phyloP scores from a whole-genome alignment of 371 early-diverging fungal genomes.

The Rhizopus delemar region DNA sequence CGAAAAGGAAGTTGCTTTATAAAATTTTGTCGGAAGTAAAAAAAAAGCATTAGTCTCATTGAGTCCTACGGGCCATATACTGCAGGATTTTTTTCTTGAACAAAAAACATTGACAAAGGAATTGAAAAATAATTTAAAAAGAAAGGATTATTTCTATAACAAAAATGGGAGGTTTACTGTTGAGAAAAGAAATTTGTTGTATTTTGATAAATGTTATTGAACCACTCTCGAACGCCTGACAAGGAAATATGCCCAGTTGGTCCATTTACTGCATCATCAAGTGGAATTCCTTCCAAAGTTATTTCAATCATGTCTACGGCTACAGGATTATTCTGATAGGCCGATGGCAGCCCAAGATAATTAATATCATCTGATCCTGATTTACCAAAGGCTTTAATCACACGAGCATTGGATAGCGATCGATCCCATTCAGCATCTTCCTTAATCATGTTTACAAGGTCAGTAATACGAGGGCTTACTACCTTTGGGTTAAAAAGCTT shows the following conservation, averaged over 20 bases:
- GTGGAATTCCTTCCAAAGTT: background rate
- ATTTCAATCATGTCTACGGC: slow-evolving; percentile 2
- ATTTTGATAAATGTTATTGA: slow-evolving; percentile 1
- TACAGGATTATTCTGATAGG: background rate
- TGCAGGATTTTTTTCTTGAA: too few relatives aligned
- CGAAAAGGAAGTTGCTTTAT: too few relatives aligned
- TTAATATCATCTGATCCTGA: too few relatives aligned
- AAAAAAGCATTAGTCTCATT: too few relatives aligned
- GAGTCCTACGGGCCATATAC: too few relatives aligned
- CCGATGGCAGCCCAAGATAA: background rate
- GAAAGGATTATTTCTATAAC: too few relatives aligned
- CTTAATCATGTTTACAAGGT: slow-evolving; percentile 14
- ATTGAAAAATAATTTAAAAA: too few relatives aligned
- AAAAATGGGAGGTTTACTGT: too few relatives aligned
- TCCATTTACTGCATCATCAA: slow-evolving; percentile 18
- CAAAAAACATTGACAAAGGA: too few relatives aligned
- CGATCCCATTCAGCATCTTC: slow-evolving; percentile 32
- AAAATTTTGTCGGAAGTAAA: too few relatives aligned
- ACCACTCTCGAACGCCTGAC: slow-evolving; percentile 22
- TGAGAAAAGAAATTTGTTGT: background rate
- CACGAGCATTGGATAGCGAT: slow-evolving; percentile 6
- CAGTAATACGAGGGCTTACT: slow-evolving; percentile 19
- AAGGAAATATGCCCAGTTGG: slow-evolving; percentile 18
- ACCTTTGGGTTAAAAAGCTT: slow-evolving; percentile 21
- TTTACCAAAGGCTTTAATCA: background rate